Evolutionary conservation across 805 yeast genomes (phyloP).

Genomic region (Lachancea sp.): DNA sequence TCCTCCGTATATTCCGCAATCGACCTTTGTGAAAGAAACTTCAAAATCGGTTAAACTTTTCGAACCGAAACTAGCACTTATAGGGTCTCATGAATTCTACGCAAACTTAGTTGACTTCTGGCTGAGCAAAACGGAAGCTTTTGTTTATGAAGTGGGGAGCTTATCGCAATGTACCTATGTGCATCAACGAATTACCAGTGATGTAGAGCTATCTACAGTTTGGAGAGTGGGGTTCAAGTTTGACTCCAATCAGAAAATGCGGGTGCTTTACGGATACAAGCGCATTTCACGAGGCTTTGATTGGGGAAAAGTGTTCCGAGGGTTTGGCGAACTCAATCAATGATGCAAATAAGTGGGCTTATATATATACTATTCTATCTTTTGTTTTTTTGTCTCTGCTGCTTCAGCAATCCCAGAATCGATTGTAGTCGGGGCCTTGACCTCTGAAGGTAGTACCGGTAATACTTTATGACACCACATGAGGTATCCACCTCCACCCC

Average conservation of each 20-base stretch:
- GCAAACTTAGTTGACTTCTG: slow-evolving; percentile 45
- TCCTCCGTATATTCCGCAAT: slow-evolving; percentile 72
- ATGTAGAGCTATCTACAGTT: slow-evolving; percentile 15
- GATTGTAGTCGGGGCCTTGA: slow-evolving; percentile 22
- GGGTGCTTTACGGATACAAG: slow-evolving; percentile 65
- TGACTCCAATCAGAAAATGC: slow-evolving; percentile 46
- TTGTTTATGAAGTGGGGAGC: slow-evolving; percentile 76
- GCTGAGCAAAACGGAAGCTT: slow-evolving; percentile 39
- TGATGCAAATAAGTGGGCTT: neutral
- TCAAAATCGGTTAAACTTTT: slow-evolving; percentile 58
- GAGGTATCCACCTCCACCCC: slow-evolving; percentile 88
- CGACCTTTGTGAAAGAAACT: slow-evolving; percentile 35
- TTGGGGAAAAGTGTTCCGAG: slow-evolving; percentile 8
- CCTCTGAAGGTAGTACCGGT: slow-evolving; percentile 37
- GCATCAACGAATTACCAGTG: slow-evolving; percentile 12
- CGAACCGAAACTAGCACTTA: slow-evolving; percentile 77
- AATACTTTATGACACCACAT: slow-evolving; percentile 72
- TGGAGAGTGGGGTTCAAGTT: slow-evolving; percentile 47
- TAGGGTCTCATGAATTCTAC: slow-evolving; percentile 74
- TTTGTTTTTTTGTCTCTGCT: slow-evolving; percentile 10
- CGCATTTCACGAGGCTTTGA: slow-evolving; percentile 15
- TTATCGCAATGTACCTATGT: slow-evolving; percentile 47
- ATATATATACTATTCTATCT: slow-evolving; percentile 5
- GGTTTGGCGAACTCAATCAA: slow-evolving; percentile 11
- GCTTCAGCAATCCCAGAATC: neutral